Evolutionary conservation across 78 protist species (phyloP), one percentile per base, ranked within the genome.

Genomic region (Dictyostelium discoideum): DNA sequence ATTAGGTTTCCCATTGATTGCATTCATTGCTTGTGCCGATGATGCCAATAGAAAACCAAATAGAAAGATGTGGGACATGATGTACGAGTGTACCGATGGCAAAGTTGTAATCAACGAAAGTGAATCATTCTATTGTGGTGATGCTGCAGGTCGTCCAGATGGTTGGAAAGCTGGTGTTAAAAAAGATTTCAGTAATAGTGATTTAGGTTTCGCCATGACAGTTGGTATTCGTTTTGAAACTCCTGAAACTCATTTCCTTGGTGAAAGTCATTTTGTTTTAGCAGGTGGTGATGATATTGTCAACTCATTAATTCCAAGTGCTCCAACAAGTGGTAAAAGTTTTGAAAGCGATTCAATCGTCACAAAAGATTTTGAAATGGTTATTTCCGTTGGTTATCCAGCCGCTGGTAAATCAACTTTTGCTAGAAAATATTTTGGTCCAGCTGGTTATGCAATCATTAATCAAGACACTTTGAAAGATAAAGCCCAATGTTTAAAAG

Each of bases 371-470:
- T 95, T 63, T 54, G 98, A 97, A 85, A n/a, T 97, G 32, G 96
- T 97, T 29, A 39, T 97, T 39, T 18, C 96, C 14, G 90, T 90
- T 26, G 98, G 98, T 29, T 89, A 7, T 10, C 98, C 98, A 16
- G 98, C 97, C 2, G 7, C 84, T 57, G 98, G 98, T 54, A 97
- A 97, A 82, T 50, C 93, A 60, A 93, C 98, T 24, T 97, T 97
- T 48, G 50, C 82, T 18, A 67, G 67, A n/a, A 93, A 37, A 20
- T 8, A 87, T 77, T 89, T 96, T 32, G 84, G 29, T 16, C 67
- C 96, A 22, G 67, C 67, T 20, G 96, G 96, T 13, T 97, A 97
- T 89, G 87, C 8, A 2, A 67, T 24, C 14, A 46, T 96, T 22
- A 97, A 97, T 79, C 46, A 85, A 67, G 98, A 97, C 92, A 97